phyloP scores from a whole-genome alignment of 352 stramenopile genomes.

The Pseudoperonospora humuli region DNA sequence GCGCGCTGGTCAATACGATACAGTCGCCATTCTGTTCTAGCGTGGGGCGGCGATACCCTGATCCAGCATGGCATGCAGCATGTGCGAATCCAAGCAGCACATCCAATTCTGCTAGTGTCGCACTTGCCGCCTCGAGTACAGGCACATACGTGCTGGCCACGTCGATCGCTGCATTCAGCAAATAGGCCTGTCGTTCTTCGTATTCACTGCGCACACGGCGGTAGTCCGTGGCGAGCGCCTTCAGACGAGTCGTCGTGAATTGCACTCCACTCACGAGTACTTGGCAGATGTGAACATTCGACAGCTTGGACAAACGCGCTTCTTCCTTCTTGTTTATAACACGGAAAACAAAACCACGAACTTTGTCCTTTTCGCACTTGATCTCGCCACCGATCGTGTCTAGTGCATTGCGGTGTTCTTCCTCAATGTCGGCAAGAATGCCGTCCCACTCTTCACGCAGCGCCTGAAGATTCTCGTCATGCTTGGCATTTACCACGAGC shows the following conservation, averaged over 20 bases:
- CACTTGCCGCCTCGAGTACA: conserved; percentile 89
- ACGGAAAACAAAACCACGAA: conserved; percentile 90
- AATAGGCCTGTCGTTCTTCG: conserved; percentile 81
- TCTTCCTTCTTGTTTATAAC: conserved; percentile 91
- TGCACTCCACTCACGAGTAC: conserved; percentile 97
- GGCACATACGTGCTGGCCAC: conserved; percentile 94
- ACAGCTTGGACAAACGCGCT: conserved; percentile 83
- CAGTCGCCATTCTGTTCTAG: conserved; percentile 51
- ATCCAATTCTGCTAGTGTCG: conserved; percentile 90
- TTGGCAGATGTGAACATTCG: conserved; percentile 88
- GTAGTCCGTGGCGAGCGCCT: conserved; percentile 80
- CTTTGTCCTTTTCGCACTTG: conserved; percentile 90
- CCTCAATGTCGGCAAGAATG: conserved; percentile 71
- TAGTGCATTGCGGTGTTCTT: conserved; percentile 54
- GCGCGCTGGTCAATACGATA: conserved; percentile 72
- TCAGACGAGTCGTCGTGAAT: conserved; percentile 93
- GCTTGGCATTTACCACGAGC: conserved; percentile 75
- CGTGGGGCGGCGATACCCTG: conserved; percentile 57
- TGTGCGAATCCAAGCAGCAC: conserved; percentile 92
- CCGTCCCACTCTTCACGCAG: conserved; percentile 73
- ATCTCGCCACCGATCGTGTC: conserved; percentile 71
- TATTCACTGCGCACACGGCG: conserved; percentile 87
- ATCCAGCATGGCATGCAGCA: conserved; percentile 88
- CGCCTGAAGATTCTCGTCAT: conserved; percentile 70
- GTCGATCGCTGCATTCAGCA: conserved; percentile 90